Evolutionary conservation across 2,329 filamentous ascomycete species (phyloP), one percentile per base, ranked within the genome.

Genomic region (Alternaria sp.): DNA sequence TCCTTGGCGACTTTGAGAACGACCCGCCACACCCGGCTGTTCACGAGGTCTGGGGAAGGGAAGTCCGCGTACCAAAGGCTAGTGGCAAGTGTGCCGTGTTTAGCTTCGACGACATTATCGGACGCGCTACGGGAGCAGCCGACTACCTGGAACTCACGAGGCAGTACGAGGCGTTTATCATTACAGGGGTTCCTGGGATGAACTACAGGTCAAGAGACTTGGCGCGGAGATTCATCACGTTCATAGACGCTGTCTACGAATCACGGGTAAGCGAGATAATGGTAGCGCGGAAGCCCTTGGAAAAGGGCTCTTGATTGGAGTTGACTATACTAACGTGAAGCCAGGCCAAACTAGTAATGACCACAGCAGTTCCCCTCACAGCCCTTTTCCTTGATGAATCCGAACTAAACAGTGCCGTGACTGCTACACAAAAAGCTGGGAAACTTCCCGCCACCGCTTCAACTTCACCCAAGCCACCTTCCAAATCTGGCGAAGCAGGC

Each of bases 171-270:
- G 89, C 93, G 2, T 98, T 99, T 72, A 87, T 99, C 64, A 86
- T 99, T 9, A 97, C 93, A 0, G 90, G 93, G 51, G 88, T 98
- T 1, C 95, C 95, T 0, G 91, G 90, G 5, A 98, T 99, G 95
- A 95, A 90, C 39, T 86, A 92, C 65, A 87, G 87, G 54, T 88
- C 93, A 72, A 87, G 95, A 21, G 95, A 99, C 79, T 84, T 97
- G 37, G 95, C 95, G 0, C 83, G 95, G 11, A 85, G 95, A 5
- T 97, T 99, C 78, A 99, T 99, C 76, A 99, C 94, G 0, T 97
- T 99, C 69, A 92, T 99, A 65, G 95, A 99, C 75, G 94, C 95
- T 5, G 90, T 97, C 4, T 99, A 99, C 74, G 95, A 99, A 78
- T 83, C 80, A 63, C 78, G 83, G 68, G 84, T 86, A 74, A 58